Conservation (phyloP, 768 basidiomycete genomes). For the Termitomyces sp. region DNA sequence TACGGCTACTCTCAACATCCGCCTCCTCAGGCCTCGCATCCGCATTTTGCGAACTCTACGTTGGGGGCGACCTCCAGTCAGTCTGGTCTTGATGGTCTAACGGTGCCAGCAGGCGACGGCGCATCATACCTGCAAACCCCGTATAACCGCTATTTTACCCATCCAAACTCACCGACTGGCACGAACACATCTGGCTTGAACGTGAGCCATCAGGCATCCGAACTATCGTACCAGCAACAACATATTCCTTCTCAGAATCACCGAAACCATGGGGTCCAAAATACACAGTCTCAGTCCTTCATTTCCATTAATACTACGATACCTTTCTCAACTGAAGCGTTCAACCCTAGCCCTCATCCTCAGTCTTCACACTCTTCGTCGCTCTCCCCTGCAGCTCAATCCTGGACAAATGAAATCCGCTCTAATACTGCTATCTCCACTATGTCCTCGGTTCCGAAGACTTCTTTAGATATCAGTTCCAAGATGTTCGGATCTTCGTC, state of each 20-base stretch:
- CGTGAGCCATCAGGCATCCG: constrained; percentile 19
- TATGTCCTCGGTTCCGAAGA: neutral
- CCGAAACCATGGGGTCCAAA: neutral
- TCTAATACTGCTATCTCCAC: constrained; percentile 4
- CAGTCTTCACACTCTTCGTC: constrained; percentile 15
- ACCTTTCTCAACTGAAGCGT: constrained; percentile 3
- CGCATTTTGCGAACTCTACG: constrained; percentile 20
- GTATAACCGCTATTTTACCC: constrained; percentile 14
- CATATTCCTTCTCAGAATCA: constrained; percentile 11
- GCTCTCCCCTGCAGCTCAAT: constrained; percentile 16
- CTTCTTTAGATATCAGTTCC: neutral
- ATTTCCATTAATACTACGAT: neutral
- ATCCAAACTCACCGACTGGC: constrained; percentile 12
- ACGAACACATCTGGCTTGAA: constrained; percentile 9
- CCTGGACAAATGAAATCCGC: constrained; percentile 18
- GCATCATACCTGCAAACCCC: constrained; percentile 11
- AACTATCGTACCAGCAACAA: constrained; percentile 22
- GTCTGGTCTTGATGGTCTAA: constrained; percentile 11
- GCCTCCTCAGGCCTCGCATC: constrained; percentile 17
- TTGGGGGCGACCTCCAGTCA: constrained; percentile 17
- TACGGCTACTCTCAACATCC: constrained; percentile 23
- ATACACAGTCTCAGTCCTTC: constrained; percentile 9
- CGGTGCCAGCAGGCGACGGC: constrained; percentile 1
- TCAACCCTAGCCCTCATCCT: constrained; percentile 8
- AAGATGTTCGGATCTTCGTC: neutral